These are phyloP conservation scores for Paecilomyces dactylethromorphus DNA, from an alignment of 2,329 filamentous ascomycete genomes.

Conservation along the genomic window DNA sequence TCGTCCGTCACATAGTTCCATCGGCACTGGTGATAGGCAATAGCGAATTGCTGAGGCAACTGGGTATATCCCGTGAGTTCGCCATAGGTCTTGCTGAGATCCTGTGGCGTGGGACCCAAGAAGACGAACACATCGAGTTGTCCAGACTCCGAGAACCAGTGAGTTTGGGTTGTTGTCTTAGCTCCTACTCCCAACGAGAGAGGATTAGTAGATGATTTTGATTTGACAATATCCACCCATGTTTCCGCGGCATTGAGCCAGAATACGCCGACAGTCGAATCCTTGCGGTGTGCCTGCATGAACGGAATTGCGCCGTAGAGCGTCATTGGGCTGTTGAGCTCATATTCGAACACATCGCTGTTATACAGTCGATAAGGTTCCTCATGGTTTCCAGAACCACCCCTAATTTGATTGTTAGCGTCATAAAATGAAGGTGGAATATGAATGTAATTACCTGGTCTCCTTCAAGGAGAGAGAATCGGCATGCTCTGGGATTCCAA, in stretches of 20 bases:
- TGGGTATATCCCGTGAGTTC: slow-evolving; percentile 89
- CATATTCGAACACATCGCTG: slow-evolving; percentile 94
- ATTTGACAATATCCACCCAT: slow-evolving; percentile 91
- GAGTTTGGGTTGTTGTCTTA: slow-evolving; percentile 75
- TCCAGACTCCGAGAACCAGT: slow-evolving; percentile 94
- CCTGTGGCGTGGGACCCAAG: slow-evolving; percentile 77
- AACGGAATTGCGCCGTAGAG: slow-evolving; percentile 95
- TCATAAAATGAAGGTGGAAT: not conserved
- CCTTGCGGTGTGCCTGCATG: slow-evolving; percentile 94
- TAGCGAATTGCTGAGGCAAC: slow-evolving; percentile 83
- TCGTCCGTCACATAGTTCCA: slow-evolving; percentile 99
- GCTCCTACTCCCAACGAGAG: slow-evolving; percentile 63
- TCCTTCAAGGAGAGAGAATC: slow-evolving; percentile 82
- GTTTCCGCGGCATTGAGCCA: slow-evolving; percentile 97
- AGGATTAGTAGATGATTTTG: slow-evolving; percentile 66
- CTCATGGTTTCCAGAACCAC: slow-evolving; percentile 73
- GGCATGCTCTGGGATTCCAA: slow-evolving; percentile 88
- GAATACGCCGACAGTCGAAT: slow-evolving; percentile 90
- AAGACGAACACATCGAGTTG: slow-evolving; percentile 91
- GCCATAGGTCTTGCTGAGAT: slow-evolving; percentile 74
- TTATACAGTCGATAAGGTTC: slow-evolving; percentile 96
- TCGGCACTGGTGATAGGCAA: slow-evolving; percentile 94
- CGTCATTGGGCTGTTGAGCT: slow-evolving; percentile 96
- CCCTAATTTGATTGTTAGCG: slow-evolving; percentile 38
- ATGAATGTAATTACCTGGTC: slow-evolving; percentile 53